Evolutionary conservation across 2,329 filamentous ascomycete genomes (phyloP).

Genomic region (Claviceps africana): DNA sequence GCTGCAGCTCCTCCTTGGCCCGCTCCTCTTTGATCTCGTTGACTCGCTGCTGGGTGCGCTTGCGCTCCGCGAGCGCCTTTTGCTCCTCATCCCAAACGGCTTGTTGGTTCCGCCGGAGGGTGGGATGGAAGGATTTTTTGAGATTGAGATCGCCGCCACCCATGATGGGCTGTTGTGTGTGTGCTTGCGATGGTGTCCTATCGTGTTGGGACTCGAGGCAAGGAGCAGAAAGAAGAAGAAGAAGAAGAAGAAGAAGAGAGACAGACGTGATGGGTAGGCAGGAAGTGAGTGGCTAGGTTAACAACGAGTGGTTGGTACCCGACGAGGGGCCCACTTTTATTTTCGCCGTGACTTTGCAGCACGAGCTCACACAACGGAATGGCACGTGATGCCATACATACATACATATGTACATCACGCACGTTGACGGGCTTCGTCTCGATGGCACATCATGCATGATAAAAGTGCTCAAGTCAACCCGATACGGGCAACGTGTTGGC

Average conservation of each 20-base stretch:
- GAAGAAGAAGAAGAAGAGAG: neutral
- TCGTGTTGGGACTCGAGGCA: neutral
- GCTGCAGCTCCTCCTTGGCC: constrained; percentile 79
- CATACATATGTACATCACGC: too few relatives aligned
- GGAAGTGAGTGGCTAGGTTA: neutral
- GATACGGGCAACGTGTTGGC: too few relatives aligned
- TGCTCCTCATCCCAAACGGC: constrained; percentile 86
- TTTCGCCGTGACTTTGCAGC: neutral
- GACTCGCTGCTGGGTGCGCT: constrained; percentile 78
- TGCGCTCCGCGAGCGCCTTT: constrained; percentile 85
- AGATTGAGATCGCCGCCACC: constrained; percentile 90
- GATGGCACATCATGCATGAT: too few relatives aligned
- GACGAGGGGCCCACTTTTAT: constrained; percentile 1
- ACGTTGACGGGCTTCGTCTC: too few relatives aligned
- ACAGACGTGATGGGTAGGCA: neutral
- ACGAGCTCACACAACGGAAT: too few relatives aligned
- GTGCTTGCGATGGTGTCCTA: neutral
- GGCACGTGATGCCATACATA: too few relatives aligned
- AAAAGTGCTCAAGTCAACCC: too few relatives aligned
- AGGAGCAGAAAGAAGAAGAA: neutral
- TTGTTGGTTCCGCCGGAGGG: constrained; percentile 78
- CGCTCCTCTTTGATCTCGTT: constrained; percentile 92
- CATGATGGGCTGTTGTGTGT: constrained; percentile 41
- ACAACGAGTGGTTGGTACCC: neutral
- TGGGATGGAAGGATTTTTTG: constrained; percentile 91